A percentile compares a stretch with the other conserved stretches of the same genome.
Evolutionary conservation across 352 stramenopile genomes (phyloP).

Genomic region (Thalassiosira livingstoniorum): DNA sequence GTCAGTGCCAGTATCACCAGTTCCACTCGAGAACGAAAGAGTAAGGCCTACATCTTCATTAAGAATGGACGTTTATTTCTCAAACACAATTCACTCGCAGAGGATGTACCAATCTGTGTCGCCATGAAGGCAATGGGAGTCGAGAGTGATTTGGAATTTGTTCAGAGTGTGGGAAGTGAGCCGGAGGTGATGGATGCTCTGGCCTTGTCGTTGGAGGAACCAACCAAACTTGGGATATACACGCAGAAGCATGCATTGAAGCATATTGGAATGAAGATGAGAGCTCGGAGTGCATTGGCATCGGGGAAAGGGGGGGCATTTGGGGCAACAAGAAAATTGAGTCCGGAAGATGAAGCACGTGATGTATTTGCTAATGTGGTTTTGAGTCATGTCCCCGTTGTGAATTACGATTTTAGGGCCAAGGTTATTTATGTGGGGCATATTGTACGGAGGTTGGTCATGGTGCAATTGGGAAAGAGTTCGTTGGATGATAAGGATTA

Average conservation of each 20-base stretch:
- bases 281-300: conserved; percentile 54
- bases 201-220: conserved; percentile 95
- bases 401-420: conserved; percentile 96
- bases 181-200: conserved; percentile 94
- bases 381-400: conserved; percentile 98
- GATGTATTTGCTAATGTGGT: conserved; percentile 98
- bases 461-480: conserved; percentile 88
- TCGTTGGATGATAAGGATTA: conserved; percentile 99
- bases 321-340: conserved; percentile 64
- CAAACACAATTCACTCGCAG: conserved; percentile 97
- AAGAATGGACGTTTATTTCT: conserved; percentile 96
- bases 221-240: conserved; percentile 93
- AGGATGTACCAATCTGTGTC: conserved; percentile 97
- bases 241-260: conserved; percentile 94
- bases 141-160: conserved; percentile 98
- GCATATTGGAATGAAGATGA: conserved; percentile 97
- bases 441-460: conserved; percentile 93
- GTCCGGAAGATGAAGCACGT: conserved; percentile 93
- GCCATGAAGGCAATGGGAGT: conserved; percentile 98
- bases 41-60: conserved; percentile 95
- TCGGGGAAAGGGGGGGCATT: conserved; percentile 42
- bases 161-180: conserved; percentile 93
- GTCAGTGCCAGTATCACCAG: conserved; percentile 92
- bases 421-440: conserved; percentile 98
- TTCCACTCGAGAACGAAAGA: conserved; percentile 99